Base-by-base conservation (phyloP, 331 rosid genomes). In the Erythrophleum ivorense region DNA sequence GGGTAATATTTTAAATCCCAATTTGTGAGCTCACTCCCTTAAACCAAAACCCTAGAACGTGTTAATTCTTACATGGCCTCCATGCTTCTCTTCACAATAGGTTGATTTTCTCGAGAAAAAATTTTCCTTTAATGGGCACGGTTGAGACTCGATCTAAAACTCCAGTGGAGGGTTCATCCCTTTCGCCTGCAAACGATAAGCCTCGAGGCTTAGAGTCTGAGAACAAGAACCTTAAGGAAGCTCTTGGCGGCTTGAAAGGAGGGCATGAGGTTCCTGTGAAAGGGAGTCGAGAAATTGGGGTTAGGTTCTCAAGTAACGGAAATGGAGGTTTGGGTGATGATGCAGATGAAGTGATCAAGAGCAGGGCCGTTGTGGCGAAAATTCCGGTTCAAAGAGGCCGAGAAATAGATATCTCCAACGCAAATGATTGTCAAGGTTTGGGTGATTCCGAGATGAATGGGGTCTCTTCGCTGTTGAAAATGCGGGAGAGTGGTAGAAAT, bases 371-470 rank as follows among this genome's bases (percentile, higher is more conserved):
- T 24, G 87, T 85, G 83, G 59, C 85, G 1, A 36, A 83, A 54
- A 72, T 72, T 75, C 50, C 71, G 4, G 80, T 46, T 46, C 48
- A 77, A 77, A 65, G 40, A 36, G 73, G 77, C 18, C 63, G 38
- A 13, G 73, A 68, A 7, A 16, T 74, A 55, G 90, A 68, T 67
- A 67, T 41, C 15, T 38, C 73, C 52, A 40, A 31, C 29, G 31
- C 71, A 19, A 79, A 62, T 69, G 86, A 78, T 65, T 73, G 77
- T 76, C 75, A 50, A 7, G 88, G 78, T 62, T 62, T 77, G 68
- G 83, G 62, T 53, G 90, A 83, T 80, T 82, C 81, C 72, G 90
- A 89, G 81, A 52, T 82, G 84, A 80, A 83, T 31, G 86, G 85
- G 29, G 72, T 73, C 21, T 78, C 88, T 48, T 76, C 89, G 55